phyloP scores from a whole-genome alignment of 2,329 filamentous ascomycete species.

The Botrytis squamosa region DNA sequence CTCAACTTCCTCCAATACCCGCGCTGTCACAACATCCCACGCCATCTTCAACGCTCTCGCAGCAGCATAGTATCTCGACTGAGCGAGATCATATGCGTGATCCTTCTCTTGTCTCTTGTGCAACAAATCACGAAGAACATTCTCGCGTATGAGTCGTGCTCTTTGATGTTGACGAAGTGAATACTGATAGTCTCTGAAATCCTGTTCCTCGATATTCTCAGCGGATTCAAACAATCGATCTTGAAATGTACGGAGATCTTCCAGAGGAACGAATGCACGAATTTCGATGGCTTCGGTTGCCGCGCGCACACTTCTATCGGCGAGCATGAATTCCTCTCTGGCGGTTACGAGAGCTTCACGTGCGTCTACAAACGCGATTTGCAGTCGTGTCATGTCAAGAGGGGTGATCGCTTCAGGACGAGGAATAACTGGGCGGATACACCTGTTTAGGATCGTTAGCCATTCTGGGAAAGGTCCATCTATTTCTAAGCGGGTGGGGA shows the following conservation, averaged over 20 bases:
- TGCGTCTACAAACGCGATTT: background rate
- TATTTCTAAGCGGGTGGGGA: background rate
- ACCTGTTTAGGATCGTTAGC: background rate
- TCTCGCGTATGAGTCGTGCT: background rate
- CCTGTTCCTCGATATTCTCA: background rate
- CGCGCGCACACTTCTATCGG: background rate
- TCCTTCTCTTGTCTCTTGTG: background rate
- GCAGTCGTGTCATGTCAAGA: background rate
- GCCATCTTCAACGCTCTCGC: background rate
- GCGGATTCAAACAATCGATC: background rate
- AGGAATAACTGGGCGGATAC: background rate
- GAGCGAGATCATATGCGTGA: background rate
- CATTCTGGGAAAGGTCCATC: background rate
- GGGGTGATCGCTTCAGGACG: background rate
- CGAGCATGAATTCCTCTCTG: background rate
- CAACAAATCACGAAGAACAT: background rate
- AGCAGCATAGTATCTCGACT: background rate
- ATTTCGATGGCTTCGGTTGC: background rate
- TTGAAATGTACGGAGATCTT: background rate
- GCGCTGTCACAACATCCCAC: background rate
- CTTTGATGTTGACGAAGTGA: background rate
- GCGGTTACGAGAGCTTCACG: background rate
- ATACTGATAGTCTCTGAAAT: background rate
- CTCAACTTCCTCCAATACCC: rapidly evolving
- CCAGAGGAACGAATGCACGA: background rate